Base-by-base conservation (phyloP, 2,329 filamentous ascomycete genomes). In the Arthroderma sp. region DNA sequence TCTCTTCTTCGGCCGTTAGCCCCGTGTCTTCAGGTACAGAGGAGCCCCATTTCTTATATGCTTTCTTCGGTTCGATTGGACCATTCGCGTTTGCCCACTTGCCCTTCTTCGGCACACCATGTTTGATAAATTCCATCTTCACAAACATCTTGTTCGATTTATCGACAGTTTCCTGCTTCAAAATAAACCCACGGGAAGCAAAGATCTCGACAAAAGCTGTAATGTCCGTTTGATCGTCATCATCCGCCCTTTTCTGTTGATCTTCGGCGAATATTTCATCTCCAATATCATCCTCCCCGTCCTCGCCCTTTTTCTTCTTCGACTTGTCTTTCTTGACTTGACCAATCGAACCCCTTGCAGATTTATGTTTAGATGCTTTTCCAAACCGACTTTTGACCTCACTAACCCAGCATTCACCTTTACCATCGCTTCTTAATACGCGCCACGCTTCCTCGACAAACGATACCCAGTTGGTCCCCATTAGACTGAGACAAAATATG, bases 391-490 rank as follows among this genome's bases (percentile, higher is more conserved):
- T 88, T 76, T 97, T 97, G 73, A 98, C 96, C 75, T 98, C 93
- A 52, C 89, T 88, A 55, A 98, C 82, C 93, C 93, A 98, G 56
- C 95, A 83, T 76, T 98, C 93, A 63, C 93, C 74, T 61, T 75
- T 76, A 33, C 74, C 93, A 68, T 93, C 91, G 81, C 90, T 91
- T 67, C 89, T 86, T 61, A 98, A 80, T 55, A 97, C 79, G 56
- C 93, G 85, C 76, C 89, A 95, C 13, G 91, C 91, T 75, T 98
- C 93, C 73, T 97, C 93, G 66, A 98, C 81, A 70, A 98, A 97
- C 65, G 89, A 85, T 56, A 95, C 81, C 91, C 93, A 98, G 75
- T 98, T 98, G 57, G 93, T 98, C 67, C 93, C 93, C 93, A 98
- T 98, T 59, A 98, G 81, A 54, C 91, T 93, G 33, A 98, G 80